Base-by-base conservation (phyloP, 1,284 basidiomycete genomes). In the Fomitopsis palustris region DNA sequence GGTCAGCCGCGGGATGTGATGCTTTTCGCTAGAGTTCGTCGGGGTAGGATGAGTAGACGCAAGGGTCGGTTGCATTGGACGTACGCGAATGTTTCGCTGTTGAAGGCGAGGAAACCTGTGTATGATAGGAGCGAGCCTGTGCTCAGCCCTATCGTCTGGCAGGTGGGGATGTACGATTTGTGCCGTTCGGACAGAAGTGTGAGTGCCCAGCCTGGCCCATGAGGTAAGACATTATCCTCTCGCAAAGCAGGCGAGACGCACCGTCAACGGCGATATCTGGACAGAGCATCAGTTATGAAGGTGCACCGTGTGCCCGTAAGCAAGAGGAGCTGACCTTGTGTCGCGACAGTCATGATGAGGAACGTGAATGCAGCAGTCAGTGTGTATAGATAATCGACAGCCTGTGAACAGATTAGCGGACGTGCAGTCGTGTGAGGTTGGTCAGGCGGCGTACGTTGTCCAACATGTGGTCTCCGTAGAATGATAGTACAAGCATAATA, bases 401-500 rank as follows among this genome's bases (percentile, higher is more conserved):
- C 49, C 49, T 52, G 7, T 29, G 3, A 47, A 21, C 1, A 9
- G 1, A 23, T 17, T 47, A 29, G 37, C 31, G 19, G 12, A n/a
- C 10, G 5, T 21, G 31, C 7, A 14, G 17, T 19, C 12, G 12
- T 14, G 31, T 3, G 31, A 8, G 16, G n/a, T 1, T 3, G 4
- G 2, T 19, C 16, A 37, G 9, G 21, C 2, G 17, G 23, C 33
- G 33, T n/a, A 52, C 49, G 17, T 52, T 52, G 27, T 52, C 49
- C 2, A 52, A 9, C 49, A 52, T 52, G 49, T 52, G 49, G 31
- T 52, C 49, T 35, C 49, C 49, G 25, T 52, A 52, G 31, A 52
- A 52, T 35, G 49, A 52, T 52, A 52, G 49, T 33, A 52, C 33
- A 37, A 52, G 49, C 49, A 52, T 52, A 19, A 52, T 52, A 37